Conservation (phyloP, 495 filamentous ascomycete genomes). For the Tuber borchii region DNA sequence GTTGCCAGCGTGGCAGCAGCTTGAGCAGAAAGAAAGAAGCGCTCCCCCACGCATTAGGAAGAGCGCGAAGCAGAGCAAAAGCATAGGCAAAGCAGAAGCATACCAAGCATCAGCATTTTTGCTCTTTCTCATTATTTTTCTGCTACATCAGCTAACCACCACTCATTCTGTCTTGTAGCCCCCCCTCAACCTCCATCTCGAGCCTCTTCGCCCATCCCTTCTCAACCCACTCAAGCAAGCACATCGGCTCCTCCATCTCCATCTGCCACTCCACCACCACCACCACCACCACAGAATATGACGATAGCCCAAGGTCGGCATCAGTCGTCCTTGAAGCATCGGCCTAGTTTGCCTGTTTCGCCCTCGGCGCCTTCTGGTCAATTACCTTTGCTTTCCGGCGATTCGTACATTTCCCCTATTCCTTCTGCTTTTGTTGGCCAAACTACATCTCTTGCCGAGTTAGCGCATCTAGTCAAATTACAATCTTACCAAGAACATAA, state of each 20-base stretch:
- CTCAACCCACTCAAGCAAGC: constrained; percentile 27
- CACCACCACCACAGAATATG: constrained; percentile 40
- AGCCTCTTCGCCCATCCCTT: constrained; percentile 31
- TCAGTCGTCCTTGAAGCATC: constrained; percentile 35
- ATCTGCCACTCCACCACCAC: constrained; percentile 35
- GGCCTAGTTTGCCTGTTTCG: constrained; percentile 34
- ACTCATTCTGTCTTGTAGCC: constrained; percentile 37
- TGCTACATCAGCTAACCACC: constrained; percentile 33
- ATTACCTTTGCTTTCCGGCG: constrained; percentile 45
- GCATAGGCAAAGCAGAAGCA: constrained; percentile 11
- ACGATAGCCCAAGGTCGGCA: constrained; percentile 36
- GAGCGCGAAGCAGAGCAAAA: constrained; percentile 8
- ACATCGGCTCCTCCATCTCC: constrained; percentile 32
- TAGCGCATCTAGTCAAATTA: constrained; percentile 63
- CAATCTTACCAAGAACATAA: constrained; percentile 69
- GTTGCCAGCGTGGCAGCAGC: constrained; percentile 39
- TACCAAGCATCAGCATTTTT: constrained; percentile 21
- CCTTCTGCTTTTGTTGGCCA: constrained; percentile 45
- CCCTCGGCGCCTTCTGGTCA: constrained; percentile 45
- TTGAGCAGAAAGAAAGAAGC: constrained; percentile 10
- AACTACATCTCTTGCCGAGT: constrained; percentile 61
- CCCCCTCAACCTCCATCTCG: constrained; percentile 37
- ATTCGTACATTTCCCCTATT: constrained; percentile 44
- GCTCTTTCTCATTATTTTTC: constrained; percentile 26
- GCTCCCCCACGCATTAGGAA: background rate